Evolutionary conservation across 352 stramenopile genomes (phyloP).

Genomic region (Globisporangium okanoganense): DNA sequence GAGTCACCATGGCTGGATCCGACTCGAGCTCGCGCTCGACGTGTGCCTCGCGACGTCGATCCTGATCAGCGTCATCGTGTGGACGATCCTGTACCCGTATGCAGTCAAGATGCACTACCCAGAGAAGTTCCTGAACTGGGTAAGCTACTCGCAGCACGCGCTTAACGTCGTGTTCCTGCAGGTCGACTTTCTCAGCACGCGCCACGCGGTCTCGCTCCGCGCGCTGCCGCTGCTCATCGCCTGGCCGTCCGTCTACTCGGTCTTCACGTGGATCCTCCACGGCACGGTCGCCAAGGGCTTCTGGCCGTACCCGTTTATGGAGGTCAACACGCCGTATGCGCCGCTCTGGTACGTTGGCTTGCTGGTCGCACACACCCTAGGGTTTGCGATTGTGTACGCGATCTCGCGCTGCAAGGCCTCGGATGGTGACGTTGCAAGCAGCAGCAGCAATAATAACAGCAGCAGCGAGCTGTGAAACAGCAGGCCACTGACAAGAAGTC

Average conservation of each 20-base stretch:
- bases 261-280: constrained; percentile 80
- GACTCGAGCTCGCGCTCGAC: constrained; percentile 63
- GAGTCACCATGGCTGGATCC: constrained; percentile 36
- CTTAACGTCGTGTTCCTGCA: constrained; percentile 68
- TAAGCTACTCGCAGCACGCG: constrained; percentile 80
- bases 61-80: constrained; percentile 70
- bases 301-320: constrained; percentile 81
- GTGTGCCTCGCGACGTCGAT: constrained; percentile 59
- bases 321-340: constrained; percentile 65
- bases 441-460: too few species aligned
- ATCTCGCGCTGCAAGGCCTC: constrained; percentile 43
- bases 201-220: constrained; percentile 49
- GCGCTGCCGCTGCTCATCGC: constrained; percentile 55
- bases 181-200: constrained; percentile 54
- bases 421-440: neutral
- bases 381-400: constrained; percentile 34
- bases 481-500: neutral
- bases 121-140: constrained; percentile 62
- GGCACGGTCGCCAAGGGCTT: constrained; percentile 57
- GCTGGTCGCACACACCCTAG: constrained; percentile 42
- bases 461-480: neutral
- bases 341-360: constrained; percentile 69
- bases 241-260: constrained; percentile 58
- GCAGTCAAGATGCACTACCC: constrained; percentile 37
- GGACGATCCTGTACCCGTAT: constrained; percentile 73